phyloP scores from a whole-genome alignment of 2,329 filamentous ascomycete species.

The Chrysoporthe austroafricana region DNA sequence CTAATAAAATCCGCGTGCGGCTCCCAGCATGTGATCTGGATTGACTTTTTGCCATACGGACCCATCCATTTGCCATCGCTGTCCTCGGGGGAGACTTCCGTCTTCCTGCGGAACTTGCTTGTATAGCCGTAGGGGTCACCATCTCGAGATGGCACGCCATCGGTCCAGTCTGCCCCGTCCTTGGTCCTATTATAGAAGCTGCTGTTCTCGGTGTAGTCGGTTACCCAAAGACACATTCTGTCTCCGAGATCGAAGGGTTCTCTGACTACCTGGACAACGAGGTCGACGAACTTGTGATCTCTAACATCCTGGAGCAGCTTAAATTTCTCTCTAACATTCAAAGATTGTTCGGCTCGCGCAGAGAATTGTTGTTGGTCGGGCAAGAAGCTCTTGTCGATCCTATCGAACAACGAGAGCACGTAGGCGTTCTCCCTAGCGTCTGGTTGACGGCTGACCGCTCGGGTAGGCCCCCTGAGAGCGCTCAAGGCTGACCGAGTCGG shows the following conservation, averaged over 20 bases:
- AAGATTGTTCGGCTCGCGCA: conserved; percentile 41
- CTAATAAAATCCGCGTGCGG: conserved; percentile 66
- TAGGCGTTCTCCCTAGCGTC: conserved; percentile 44
- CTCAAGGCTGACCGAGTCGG: conserved; percentile 11
- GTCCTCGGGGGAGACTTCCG: conserved; percentile 30
- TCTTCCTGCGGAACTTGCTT: conserved; percentile 35
- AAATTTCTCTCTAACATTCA: conserved; percentile 60
- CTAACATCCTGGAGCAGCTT: conserved; percentile 66
- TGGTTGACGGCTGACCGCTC: conserved; percentile 29
- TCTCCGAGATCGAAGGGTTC: conserved; percentile 49
- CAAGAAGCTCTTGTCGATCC: conserved; percentile 47
- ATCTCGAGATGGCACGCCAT: conserved; percentile 42
- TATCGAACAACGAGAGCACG: conserved; percentile 53
- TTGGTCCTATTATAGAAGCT: conserved; percentile 59
- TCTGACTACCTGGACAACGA: conserved; percentile 72
- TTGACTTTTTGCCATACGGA: conserved; percentile 71
- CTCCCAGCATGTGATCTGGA: conserved; percentile 74
- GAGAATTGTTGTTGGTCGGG: conserved; percentile 51
- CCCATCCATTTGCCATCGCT: conserved; percentile 62
- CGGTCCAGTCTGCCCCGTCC: conserved; percentile 35
- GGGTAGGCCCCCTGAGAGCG: conserved; percentile 36
- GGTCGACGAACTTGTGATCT: conserved; percentile 63
- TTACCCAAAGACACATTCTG: conserved; percentile 69
- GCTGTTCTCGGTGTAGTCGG: conserved; percentile 79
- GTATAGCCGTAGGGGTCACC: conserved; percentile 63